These are phyloP conservation scores for Pichia sp. DNA, from an alignment of 1,139 yeast species.

Conservation along the genomic window DNA sequence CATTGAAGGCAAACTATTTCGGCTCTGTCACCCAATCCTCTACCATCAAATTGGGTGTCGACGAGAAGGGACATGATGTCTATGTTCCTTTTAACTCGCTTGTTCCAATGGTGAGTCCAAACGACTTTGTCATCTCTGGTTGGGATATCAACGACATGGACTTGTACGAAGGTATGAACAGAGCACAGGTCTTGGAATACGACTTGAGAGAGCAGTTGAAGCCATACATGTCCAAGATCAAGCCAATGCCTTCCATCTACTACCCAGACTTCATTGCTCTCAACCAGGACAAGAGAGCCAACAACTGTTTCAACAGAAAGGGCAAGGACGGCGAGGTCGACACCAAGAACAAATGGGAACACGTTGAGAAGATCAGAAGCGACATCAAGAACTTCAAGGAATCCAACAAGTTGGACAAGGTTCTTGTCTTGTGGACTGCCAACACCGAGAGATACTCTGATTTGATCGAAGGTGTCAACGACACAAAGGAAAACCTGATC, in stretches of 20 bases:
- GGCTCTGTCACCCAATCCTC: conserved; percentile 97
- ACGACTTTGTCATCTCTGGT: conserved; percentile 86
- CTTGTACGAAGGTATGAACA: conserved; percentile 73
- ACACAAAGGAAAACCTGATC: conserved; percentile 77
- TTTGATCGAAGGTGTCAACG: conserved; percentile 74
- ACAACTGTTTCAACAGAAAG: conserved; percentile 69
- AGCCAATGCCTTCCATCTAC: conserved; percentile 81
- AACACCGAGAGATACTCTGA: conserved; percentile 94
- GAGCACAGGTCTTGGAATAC: conserved; percentile 83
- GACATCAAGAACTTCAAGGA: conserved; percentile 80
- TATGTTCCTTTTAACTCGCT: conserved; percentile 90
- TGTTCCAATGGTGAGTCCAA: conserved; percentile 85
- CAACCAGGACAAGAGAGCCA: conserved; percentile 88
- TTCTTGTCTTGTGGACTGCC: conserved; percentile 93
- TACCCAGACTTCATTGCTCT: conserved; percentile 97
- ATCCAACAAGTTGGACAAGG: conserved; percentile 73
- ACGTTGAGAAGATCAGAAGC: conserved; percentile 79
- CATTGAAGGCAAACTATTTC: conserved; percentile 77
- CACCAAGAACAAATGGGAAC: conserved; percentile 75
- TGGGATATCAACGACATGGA: conserved; percentile 85
- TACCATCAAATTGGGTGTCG: conserved; percentile 86
- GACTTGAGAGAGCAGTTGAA: conserved; percentile 76
- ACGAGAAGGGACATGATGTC: conserved; percentile 75
- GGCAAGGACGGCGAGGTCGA: conserved; percentile 45
- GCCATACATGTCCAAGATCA: conserved; percentile 57